A percentile compares a stretch with the other conserved stretches of the same genome.
Conservation (phyloP, 2,329 filamentous ascomycete genomes). For the Gyromitra esculenta region DNA sequence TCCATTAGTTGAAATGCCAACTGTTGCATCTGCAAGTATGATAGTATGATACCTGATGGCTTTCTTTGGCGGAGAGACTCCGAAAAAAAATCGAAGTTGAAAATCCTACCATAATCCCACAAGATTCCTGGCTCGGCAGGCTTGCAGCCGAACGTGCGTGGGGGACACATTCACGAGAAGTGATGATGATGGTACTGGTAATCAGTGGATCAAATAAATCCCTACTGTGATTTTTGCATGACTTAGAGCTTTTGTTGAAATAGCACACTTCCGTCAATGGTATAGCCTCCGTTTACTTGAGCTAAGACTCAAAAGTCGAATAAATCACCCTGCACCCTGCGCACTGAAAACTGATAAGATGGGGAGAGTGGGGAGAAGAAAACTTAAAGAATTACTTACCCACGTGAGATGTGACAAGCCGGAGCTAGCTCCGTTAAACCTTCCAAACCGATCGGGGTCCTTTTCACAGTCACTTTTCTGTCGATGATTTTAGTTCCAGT, state of each 20-base stretch:
- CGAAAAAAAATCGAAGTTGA: background rate
- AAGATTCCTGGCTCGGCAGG: background rate
- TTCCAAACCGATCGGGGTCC: conserved; percentile 17
- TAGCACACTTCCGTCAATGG: background rate
- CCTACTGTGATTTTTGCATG: conserved; percentile 10
- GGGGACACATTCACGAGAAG: background rate
- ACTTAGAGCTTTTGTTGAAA: background rate
- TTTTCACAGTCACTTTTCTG: conserved; percentile 13
- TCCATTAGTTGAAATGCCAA: background rate
- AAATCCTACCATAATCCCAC: background rate
- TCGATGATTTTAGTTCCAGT: conserved; percentile 22
- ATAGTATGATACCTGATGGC: background rate
- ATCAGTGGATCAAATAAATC: conserved; percentile 7
- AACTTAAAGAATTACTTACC: background rate
- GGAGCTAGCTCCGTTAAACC: conserved; percentile 30
- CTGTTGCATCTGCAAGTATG: conserved; percentile 3
- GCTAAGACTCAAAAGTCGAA: conserved; percentile 2
- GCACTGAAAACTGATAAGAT: conserved; percentile 1
- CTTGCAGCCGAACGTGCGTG: conserved; percentile 35
- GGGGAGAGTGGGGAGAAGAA: conserved; percentile 1
- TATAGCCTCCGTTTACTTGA: conserved; percentile 2
- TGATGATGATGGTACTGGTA: background rate
- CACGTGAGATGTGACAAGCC: conserved; percentile 43
- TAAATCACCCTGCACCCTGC: background rate
- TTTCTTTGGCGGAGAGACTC: conserved; percentile 3